Percentiles rank a stretch among this genome's conserved stretches.
Evolutionary conservation across 2,329 filamentous ascomycete species (phyloP).

Genomic region (Aureobasidium musti): DNA sequence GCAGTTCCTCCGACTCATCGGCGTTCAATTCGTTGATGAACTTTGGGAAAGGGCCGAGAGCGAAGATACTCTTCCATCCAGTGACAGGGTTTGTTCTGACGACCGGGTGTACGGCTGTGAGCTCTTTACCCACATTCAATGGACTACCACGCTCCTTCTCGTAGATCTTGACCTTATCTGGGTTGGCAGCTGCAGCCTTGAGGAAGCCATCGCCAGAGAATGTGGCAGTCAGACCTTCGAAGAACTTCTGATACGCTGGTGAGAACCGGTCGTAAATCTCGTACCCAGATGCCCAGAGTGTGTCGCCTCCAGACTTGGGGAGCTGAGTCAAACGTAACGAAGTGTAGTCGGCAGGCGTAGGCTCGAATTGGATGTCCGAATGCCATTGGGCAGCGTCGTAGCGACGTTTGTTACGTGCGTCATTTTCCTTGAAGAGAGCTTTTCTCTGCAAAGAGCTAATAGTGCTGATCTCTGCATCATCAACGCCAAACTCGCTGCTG

Average conservation of each 20-base stretch:
- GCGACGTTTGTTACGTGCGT: constrained; percentile 35
- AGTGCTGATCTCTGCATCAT: constrained; percentile 45
- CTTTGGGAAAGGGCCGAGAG: constrained; percentile 43
- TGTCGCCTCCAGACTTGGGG: constrained; percentile 46
- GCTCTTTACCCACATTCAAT: constrained; percentile 55
- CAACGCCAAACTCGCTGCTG: constrained; percentile 47
- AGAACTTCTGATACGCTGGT: constrained; percentile 58
- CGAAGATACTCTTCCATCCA: constrained; percentile 61
- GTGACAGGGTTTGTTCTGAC: constrained; percentile 65
- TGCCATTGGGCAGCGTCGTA: constrained; percentile 52
- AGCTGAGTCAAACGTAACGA: constrained; percentile 43
- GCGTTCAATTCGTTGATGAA: constrained; percentile 50
- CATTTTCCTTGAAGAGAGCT: constrained; percentile 42
- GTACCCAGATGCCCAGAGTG: constrained; percentile 53
- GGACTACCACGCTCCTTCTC: constrained; percentile 54
- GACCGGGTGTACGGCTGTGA: constrained; percentile 58
- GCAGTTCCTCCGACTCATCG: constrained; percentile 47
- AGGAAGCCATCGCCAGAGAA: constrained; percentile 40
- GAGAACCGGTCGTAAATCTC: constrained; percentile 61
- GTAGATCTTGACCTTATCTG: constrained; percentile 49
- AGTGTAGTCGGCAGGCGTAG: constrained; percentile 47
- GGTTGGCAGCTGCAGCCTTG: constrained; percentile 45
- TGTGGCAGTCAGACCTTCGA: constrained; percentile 57
- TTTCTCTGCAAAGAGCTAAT: constrained; percentile 44
- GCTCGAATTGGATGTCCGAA: constrained; percentile 47